These are phyloP conservation scores for Fusarium brevicatenulatum DNA, from an alignment of 2,329 filamentous ascomycete species.

Conservation along the genomic window DNA sequence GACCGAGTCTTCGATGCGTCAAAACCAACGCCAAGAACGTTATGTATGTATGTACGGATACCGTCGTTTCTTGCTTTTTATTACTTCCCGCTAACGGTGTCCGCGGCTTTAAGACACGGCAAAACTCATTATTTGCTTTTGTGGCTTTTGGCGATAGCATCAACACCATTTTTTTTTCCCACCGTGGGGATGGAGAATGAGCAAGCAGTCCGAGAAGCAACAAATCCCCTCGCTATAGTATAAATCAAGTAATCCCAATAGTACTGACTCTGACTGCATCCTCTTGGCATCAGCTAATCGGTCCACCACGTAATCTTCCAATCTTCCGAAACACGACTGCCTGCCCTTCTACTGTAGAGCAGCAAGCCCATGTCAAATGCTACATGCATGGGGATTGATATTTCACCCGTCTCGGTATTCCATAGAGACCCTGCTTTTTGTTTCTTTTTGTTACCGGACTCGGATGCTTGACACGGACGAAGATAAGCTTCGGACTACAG, in stretches of 20 bases:
- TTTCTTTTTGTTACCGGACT: neutral
- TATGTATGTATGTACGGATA: neutral
- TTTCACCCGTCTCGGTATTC: conserved; percentile 27
- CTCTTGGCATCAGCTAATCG: conserved; percentile 32
- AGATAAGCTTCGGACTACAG: conserved; percentile 19
- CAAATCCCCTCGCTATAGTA: neutral
- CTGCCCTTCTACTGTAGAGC: conserved; percentile 20
- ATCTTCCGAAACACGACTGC: conserved; percentile 42
- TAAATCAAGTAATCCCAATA: conserved; percentile 26
- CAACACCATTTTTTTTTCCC: neutral
- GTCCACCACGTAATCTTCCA: conserved; percentile 41
- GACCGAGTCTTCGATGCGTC: conserved; percentile 14
- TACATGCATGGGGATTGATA: conserved; percentile 12
- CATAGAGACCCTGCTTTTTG: conserved; percentile 30
- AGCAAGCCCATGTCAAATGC: conserved; percentile 17
- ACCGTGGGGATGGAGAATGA: neutral
- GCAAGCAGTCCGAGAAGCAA: neutral
- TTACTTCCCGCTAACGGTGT: conserved; percentile 2
- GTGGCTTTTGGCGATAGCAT: neutral
- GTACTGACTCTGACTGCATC: neutral
- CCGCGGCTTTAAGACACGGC: neutral
- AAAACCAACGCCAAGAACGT: neutral
- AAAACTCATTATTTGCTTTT: neutral
- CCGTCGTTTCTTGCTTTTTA: conserved; percentile 10
- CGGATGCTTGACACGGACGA: conserved; percentile 8